These are phyloP conservation scores for Lanmaoa rubissima DNA, from an alignment of 768 basidiomycete species.

Conservation along the genomic window DNA sequence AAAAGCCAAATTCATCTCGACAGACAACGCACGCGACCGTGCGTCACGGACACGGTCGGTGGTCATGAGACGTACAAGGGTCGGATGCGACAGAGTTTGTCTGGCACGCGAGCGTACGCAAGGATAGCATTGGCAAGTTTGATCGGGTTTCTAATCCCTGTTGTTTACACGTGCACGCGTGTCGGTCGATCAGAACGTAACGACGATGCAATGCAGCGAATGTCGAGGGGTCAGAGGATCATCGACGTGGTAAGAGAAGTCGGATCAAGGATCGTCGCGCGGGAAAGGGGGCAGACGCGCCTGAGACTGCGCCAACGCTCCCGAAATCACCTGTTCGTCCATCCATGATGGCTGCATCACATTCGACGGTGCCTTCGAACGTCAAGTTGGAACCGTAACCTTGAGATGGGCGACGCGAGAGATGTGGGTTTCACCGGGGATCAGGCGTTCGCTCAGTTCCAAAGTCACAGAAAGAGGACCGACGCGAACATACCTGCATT, in stretches of 20 bases:
- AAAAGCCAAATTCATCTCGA: background rate
- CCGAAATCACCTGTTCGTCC: slow-evolving; percentile 55
- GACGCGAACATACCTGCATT: slow-evolving; percentile 58
- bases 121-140: slow-evolving; percentile 56
- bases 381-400: slow-evolving; percentile 82
- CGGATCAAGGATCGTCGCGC: background rate
- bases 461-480: background rate
- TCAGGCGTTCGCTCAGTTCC: background rate
- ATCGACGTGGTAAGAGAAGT: background rate
- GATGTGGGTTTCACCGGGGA: background rate
- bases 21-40: background rate
- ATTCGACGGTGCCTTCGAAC: slow-evolving; percentile 71
- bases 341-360: slow-evolving; percentile 75
- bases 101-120: slow-evolving; percentile 45
- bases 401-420: slow-evolving; percentile 17
- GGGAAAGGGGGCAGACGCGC: slow-evolving; percentile 32
- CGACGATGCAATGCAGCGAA: background rate
- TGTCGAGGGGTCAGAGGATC: background rate
- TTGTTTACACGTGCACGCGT: background rate
- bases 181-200: background rate
- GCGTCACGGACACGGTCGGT: background rate
- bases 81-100: slow-evolving; percentile 62
- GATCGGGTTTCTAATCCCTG: slow-evolving; percentile 74
- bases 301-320: slow-evolving; percentile 70
- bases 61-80: slow-evolving; percentile 51